Evolutionary conservation across 73 alveolate genomes (phyloP).

Genomic region (Urostyla sp.): DNA sequence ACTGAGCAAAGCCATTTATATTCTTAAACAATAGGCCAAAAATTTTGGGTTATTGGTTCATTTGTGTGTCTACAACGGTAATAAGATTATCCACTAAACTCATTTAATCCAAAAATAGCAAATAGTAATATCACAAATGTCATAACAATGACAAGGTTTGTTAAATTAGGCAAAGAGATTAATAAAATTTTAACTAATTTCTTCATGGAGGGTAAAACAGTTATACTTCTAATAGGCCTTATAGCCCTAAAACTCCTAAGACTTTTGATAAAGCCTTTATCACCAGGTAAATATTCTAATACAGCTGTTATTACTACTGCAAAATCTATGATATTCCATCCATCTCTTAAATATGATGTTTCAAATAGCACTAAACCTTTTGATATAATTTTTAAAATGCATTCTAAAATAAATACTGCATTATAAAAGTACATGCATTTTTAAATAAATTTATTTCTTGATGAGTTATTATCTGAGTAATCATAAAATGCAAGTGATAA

Average conservation of each 20-base stretch:
- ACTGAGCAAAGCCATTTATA: conserved; percentile 43
- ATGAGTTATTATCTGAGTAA: conserved; percentile 14
- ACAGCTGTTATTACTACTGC: conserved; percentile 71
- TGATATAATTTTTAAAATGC: conserved; percentile 71
- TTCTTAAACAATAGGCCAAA: conserved; percentile 45
- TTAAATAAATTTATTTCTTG: too few species aligned
- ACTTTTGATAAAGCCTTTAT: too few species aligned
- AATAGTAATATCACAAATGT: conserved; percentile 67
- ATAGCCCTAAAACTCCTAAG: conserved; percentile 70
- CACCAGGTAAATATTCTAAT: too few species aligned
- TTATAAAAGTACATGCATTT: too few species aligned
- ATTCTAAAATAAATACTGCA: too few species aligned
- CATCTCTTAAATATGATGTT: conserved; percentile 76
- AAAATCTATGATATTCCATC: conserved; percentile 88
- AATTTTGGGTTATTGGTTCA: neutral
- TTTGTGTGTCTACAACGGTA: conserved; percentile 63
- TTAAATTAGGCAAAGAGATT: conserved; percentile 69
- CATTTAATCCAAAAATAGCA: conserved; percentile 78
- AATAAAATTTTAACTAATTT: conserved; percentile 65
- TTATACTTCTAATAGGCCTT: conserved; percentile 76
- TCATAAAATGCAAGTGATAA: neutral
- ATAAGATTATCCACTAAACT: conserved; percentile 69
- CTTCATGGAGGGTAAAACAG: conserved; percentile 77
- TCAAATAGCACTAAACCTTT: conserved; percentile 74
- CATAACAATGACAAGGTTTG: conserved; percentile 64